Base-by-base conservation (phyloP, 495 filamentous ascomycete genomes). In the Talaromyces proteolyticus region DNA sequence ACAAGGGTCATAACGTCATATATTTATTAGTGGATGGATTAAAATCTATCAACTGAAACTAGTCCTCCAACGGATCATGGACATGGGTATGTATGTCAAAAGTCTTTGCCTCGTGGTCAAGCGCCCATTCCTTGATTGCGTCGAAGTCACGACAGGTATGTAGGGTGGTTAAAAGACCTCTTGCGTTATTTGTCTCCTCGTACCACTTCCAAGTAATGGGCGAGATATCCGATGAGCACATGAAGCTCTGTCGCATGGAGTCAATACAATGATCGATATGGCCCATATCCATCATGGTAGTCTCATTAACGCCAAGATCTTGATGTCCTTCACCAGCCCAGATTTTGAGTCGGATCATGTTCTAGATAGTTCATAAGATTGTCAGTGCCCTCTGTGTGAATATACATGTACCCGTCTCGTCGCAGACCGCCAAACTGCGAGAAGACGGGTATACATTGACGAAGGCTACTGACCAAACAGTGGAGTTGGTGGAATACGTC, bases 201-300 rank as follows among this genome's bases (percentile, higher is more conserved):
- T 53, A 8, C 56, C 57, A 59, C 25, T 37, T 34, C 42, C 46
- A 57, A 7, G 14, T 19, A 34, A 57, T 52, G 11, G 51, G 22
- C 16, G 47, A 49, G 21, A 62, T 49, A 37, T 62, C 59, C 25
- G 38, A 11, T 44, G 51, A 37, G 39, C 60, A 63, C 50, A 55
- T 59, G 16, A 63, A 46, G 39, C 55, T 59, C 44, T 63, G 58
- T 25, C 60, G 53, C n/a, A 63, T 52, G 17, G 46, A 42, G 22
- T 63, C 60, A 23, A 61, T 48, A 51, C 60, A 63, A 49, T 61
- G 60, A 20, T 59, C 58, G 18, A 60, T 47, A 36, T 60, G 57
- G 23, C 12, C 19, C 23, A 51, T 51, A 26, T 42, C 48, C 38
- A 40, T 42, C 18, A 51, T 7, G 26, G 5, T 29, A 5, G 42